Base-by-base conservation (phyloP, 768 basidiomycete species). In the Amanita exitialis region DNA sequence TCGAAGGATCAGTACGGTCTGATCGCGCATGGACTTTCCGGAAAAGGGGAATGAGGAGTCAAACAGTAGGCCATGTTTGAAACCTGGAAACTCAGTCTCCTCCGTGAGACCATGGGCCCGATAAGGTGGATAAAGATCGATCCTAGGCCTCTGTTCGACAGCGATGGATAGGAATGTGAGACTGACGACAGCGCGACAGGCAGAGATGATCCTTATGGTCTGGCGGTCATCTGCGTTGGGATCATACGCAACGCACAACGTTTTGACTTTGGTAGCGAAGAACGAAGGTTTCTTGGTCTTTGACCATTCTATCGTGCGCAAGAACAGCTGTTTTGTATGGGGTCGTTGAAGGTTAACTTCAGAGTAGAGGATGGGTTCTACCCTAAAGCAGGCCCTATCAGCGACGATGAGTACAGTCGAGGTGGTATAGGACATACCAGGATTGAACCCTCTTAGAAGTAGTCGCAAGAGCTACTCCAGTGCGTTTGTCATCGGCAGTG, bases 161-260 rank as follows among this genome's bases (percentile, higher is more conserved):
- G 59, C 57, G 9, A 69, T 57, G 13, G 62, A 67, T 67, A 69
- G 72, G 49, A 70, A 66, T 1, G 71, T 69, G 7, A 73, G 55
- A 47, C 59, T 62, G 2, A 60, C 56, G 13, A 71, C 59, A 0
- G 69, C 66, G 50, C 54, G 57, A 54, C 72, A 73, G 30, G 59
- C 56, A n/a, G 62, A 57, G 9, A 69, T 58, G 21, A 73, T 62
- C 41, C 61, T 57, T 23, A 61, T 58, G 23, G 67, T 59, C 38
- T 62, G 60, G 34, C 60, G 56, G 10, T 63, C 57, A 37, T 44
- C 42, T 34, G 50, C 20, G 30, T 64, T 61, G 28, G 68, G 58
- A 48, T 70, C 67, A 47, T 67, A 62, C 9, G 65, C 65, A 15
- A 73, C 63, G 54, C 61, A 64, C 7, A 71, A 57, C 0, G 70